Evolutionary conservation across 2,329 filamentous ascomycete species (phyloP), one percentile per base, ranked within the genome.

Genomic region (Talaromyces sp.): DNA sequence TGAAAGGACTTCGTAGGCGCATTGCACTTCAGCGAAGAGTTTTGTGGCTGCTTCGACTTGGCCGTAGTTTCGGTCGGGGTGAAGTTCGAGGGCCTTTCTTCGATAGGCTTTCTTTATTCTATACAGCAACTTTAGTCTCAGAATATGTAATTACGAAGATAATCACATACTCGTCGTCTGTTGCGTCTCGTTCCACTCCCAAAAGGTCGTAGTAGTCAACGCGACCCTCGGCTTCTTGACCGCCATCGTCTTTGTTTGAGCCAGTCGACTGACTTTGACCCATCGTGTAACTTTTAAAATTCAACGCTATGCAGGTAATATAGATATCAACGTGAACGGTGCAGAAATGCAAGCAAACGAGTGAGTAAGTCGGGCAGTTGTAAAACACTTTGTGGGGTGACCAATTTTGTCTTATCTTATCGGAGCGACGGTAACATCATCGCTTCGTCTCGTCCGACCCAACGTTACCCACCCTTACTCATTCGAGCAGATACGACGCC

Each of bases 51-150:
- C 85, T 70, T 96, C 92, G 65, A 89, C 88, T 72, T 97, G 88
- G 69, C 90, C 88, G 74, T 90, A 88, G 76, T 99, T 99, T 68
- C 93, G 90, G 77, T 99, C 95, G 0, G 95, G 95, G 74, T 99
- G 95, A 9, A 98, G 83, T 75, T 97, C 92, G 56, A 99, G 85
- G 1, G 95, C 95, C 74, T 93, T 97, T 65, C 81, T 87, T 67
- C 92, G 87, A 77, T 99, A 99, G 14, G 93, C 92, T 71, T 92
- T 96, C 72, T 96, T 96, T 71, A 99, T 92, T 67, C 90, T 93
- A 64, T 21, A 23, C 61, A 11, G 14, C 11, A 52, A 33, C 66
- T 50, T 64, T 58, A 60, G 21, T 52, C 35, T n/a, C 16, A 57
- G 23, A 42, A 35, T n/a, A 28, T 16, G 31, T 58, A 50, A 9